These are phyloP conservation scores for Aspergillus incahuasiensis DNA, from an alignment of 495 filamentous ascomycete species.

Conservation along the genomic window DNA sequence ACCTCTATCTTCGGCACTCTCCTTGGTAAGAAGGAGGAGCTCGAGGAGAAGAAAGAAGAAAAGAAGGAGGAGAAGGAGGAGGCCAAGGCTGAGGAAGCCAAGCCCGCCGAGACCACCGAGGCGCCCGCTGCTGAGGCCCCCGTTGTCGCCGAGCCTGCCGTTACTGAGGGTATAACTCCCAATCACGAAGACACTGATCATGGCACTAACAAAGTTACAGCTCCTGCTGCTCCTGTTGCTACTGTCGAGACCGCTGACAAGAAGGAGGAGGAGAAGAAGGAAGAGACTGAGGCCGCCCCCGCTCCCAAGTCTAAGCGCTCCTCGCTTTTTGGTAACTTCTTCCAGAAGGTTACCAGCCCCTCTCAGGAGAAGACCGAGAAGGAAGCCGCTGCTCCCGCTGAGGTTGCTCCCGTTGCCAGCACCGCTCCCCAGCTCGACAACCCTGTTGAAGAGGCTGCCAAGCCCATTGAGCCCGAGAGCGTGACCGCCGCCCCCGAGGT, in stretches of 20 bases:
- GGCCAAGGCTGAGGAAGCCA: constrained; percentile 36
- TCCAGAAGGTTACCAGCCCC: constrained; percentile 52
- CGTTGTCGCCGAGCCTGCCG: constrained; percentile 26
- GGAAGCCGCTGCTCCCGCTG: constrained; percentile 45
- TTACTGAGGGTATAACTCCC: constrained; percentile 26
- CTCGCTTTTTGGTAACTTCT: constrained; percentile 50
- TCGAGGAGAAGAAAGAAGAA: constrained; percentile 53
- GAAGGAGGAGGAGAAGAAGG: constrained; percentile 30
- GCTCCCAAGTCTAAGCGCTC: constrained; percentile 44
- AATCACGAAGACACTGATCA: neutral
- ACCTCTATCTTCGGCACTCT: constrained; percentile 74
- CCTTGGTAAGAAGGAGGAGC: constrained; percentile 70
- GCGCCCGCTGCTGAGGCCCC: constrained; percentile 19
- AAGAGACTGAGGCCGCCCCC: constrained; percentile 31
- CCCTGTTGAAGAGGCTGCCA: constrained; percentile 42
- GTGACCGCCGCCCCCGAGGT: constrained; percentile 40
- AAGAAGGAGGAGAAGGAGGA: constrained; percentile 37
- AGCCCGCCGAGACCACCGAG: constrained; percentile 30
- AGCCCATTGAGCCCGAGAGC: constrained; percentile 43
- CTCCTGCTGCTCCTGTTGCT: constrained; percentile 9
- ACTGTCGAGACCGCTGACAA: constrained; percentile 27
- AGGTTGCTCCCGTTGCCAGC: constrained; percentile 40
- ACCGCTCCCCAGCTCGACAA: constrained; percentile 50
- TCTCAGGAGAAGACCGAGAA: constrained; percentile 49
- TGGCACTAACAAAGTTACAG: constrained; percentile 11